Evolutionary conservation across 108 stramenopile genomes (phyloP), one percentile per base, ranked within the genome.

Genomic region (Chaetoceros muelleri): DNA sequence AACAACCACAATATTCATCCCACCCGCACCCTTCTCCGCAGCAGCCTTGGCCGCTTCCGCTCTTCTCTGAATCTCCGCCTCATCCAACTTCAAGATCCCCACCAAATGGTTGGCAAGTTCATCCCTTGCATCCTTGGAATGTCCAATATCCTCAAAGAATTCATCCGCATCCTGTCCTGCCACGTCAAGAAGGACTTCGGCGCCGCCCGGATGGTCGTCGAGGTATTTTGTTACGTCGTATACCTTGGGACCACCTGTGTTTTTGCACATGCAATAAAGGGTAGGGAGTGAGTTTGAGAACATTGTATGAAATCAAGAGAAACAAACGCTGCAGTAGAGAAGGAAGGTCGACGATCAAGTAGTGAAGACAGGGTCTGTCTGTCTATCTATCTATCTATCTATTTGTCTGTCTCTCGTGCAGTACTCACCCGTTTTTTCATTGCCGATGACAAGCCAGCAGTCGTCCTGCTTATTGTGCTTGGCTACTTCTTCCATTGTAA

Each of bases 71-170:
- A 77, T 57, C 27, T 82, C 81, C 24, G 63, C 86, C 26, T 69
- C 80, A 52, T 69, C 67, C 58, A 92, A 46, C 52, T 87, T 84
- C 70, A 81, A 82, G 18, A 63, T 72, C 20, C 92, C 92, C 57
- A 93, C 72, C 40, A 76, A 59, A 57, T 87, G 75, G 57, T 89
- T 87, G 48, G 68, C 70, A 73, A 97, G 63, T 67, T 94, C 87
- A 21, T 78, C 65, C 50, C 95, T 70, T 0, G 96, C 96, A 54
- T 95, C 92, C 50, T 81, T 82, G 27, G 95, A 96, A 66, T 97
- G 96, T 1, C 96, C 96, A 75, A 95, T 97, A 60, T 95, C 96
- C 71, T 97, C 96, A 69, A 97, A 97, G 74, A 95, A 92, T 69
- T 95, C 94, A 64, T 94, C 93, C 19, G 90, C 93, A 71, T 95